Evolutionary conservation across 805 yeast species (phyloP), one percentile per base, ranked within the genome.

Genomic region (Sugiyamaella qingdaonensis): DNA sequence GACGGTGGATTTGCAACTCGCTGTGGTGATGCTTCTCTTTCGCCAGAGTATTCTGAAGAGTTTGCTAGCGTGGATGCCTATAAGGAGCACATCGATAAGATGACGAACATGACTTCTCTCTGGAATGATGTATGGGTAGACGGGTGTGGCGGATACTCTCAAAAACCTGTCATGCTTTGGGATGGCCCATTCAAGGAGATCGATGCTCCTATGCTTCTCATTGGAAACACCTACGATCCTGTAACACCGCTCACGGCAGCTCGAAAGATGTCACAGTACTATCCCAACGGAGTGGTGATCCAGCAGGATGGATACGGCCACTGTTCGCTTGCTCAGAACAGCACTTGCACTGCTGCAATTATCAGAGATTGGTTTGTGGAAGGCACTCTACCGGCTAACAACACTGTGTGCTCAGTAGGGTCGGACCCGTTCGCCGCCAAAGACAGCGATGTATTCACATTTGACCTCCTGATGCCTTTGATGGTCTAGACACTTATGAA

Each of bases 191-290:
- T 54, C 48, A 34, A 48, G 31, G 31, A 41, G 27, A 53, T 54
- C 18, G 36, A 54, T 27, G 58, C 58, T 9, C 16, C 57, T 31
- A 43, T 58, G 27, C 53, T 60, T 18, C 47, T 52, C 0, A 36
- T 59, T 14, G 60, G 62, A n/a, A 59, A 58, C 33, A 59, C 58
- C 16, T 56, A 49, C 37, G 64, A 61, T 43, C 63, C 63, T 3
- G 61, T 58, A n/a, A 58, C 63, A 2, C 63, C 64, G 10, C 52
- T 59, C n/a, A n/a, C 37, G 4, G 56, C 52, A 13, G 63, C 63
- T 2, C 54, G 56, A 9, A 44, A 43, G 31, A 53, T 60, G 52
- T 39, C 62, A 2, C 29, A 36, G 2, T 45, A 11, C 8, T 60
- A 57, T 49, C 49, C 56, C 11, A 43, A 51, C 35, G 53, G 60